These are phyloP conservation scores for Rubia tinctorum DNA, from an alignment of 305 asterid genomes.

Conservation along the genomic window DNA sequence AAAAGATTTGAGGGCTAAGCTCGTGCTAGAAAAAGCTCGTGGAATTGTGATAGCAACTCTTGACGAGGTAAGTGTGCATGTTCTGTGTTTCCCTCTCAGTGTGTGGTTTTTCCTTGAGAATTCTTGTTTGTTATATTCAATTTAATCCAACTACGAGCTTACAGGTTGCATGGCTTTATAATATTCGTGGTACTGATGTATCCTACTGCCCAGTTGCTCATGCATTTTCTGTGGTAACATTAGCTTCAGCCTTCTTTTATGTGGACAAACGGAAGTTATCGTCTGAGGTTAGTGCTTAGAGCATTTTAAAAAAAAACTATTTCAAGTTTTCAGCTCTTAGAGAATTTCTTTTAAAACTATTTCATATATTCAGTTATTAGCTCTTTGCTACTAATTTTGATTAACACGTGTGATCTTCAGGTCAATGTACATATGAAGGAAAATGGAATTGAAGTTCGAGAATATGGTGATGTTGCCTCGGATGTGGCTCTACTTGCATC, in stretches of 20 bases:
- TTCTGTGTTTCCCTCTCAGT: no score
- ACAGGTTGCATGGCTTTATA: constrained; percentile 95
- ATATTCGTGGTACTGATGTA: constrained; percentile 88
- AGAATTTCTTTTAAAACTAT: constrained; percentile 1
- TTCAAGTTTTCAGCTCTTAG: constrained; percentile 9
- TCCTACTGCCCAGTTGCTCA: constrained; percentile 83
- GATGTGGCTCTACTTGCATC: constrained; percentile 74
- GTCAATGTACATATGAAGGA: constrained; percentile 54
- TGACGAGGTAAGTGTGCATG: constrained; percentile 63
- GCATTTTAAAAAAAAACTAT: not conserved
- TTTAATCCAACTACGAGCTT: constrained; percentile 19
- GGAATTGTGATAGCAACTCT: constrained; percentile 71
- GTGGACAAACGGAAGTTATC: constrained; percentile 78
- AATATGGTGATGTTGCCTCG: constrained; percentile 61
- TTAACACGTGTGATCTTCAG: constrained; percentile 37
- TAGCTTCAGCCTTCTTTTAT: constrained; percentile 67
- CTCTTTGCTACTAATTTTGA: constrained; percentile 15
- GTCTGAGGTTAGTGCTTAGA: constrained; percentile 59
- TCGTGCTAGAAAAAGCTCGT: constrained; percentile 58
- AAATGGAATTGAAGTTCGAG: constrained; percentile 68
- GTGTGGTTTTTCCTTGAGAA: not conserved
- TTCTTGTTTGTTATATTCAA: constrained; percentile 14
- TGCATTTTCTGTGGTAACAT: constrained; percentile 84
- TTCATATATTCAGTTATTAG: not conserved
- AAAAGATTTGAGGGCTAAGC: constrained; percentile 75